Conservation (phyloP, 139 green algal species). For the Volvox africanus region DNA sequence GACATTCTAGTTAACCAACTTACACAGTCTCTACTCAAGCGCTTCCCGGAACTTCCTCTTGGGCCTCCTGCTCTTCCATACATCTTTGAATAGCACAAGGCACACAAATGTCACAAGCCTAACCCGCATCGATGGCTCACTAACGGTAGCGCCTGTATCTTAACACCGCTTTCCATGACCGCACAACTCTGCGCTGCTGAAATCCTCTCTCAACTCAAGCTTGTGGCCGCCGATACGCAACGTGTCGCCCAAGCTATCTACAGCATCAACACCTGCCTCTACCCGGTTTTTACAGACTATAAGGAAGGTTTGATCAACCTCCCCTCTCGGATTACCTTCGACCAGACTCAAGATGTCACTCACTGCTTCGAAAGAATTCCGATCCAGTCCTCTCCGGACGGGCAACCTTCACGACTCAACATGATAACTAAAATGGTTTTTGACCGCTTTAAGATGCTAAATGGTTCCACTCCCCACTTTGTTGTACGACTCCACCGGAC, state of each 20-base stretch:
- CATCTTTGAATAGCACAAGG: no score
- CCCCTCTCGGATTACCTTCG: background rate
- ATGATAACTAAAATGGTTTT: background rate
- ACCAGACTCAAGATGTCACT: conserved; percentile 11
- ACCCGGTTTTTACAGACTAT: background rate
- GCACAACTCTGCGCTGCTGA: no score
- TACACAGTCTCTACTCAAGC: no score
- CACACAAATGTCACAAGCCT: no score
- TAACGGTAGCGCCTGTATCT: no score
- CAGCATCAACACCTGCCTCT: background rate
- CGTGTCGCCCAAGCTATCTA: background rate
- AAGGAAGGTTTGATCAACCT: background rate
- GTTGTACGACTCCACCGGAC: background rate
- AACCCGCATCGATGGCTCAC: no score
- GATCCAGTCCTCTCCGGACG: background rate
- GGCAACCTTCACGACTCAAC: background rate
- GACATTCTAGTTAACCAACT: no score
- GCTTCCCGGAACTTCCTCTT: no score
- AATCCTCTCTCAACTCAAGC: background rate
- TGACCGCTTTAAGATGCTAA: background rate
- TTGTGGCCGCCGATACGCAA: background rate
- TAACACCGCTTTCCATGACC: no score
- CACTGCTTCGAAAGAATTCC: conserved; percentile 15
- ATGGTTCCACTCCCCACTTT: background rate
- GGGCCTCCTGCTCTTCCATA: no score